phyloP scores from a whole-genome alignment of 164 flowering plant genomes.

The Magnolia officinalis region DNA sequence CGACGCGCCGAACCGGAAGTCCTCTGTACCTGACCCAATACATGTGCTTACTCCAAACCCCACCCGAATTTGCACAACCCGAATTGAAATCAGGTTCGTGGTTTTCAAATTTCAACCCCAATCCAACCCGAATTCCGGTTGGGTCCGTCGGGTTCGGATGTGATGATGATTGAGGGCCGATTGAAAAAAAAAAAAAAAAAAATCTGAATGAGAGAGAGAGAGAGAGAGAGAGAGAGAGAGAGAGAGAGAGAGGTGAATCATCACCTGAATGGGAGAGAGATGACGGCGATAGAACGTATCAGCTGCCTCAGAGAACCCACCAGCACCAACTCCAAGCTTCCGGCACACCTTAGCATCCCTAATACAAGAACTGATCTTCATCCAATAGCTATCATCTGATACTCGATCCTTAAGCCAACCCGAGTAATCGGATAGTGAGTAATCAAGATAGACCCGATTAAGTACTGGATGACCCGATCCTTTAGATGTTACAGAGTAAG shows the following conservation, averaged over 20 bases:
- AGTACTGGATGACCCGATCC: conserved; percentile 62
- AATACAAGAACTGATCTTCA: conserved; percentile 67
- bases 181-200: background rate
- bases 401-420: conserved; percentile 89
- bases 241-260: too few species aligned
- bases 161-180: background rate
- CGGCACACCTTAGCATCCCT: conserved; percentile 65
- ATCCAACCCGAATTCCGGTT: background rate
- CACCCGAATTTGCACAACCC: too few species aligned
- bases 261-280: conserved; percentile 76
- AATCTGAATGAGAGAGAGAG: background rate
- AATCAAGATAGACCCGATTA: conserved; percentile 61
- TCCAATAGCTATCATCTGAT: conserved; percentile 51
- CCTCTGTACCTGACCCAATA: too few species aligned
- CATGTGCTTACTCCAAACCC: too few species aligned
- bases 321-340: conserved; percentile 36
- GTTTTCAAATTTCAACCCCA: too few species aligned
- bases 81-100: too few species aligned
- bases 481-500: conserved; percentile 74
- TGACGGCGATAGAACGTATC: conserved; percentile 55
- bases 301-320: conserved; percentile 55
- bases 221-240: background rate
- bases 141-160: background rate
- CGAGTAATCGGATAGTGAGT: conserved; percentile 65
- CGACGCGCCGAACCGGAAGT: too few species aligned